A percentile compares a stretch with the other conserved stretches of the same genome.
phyloP scores from a whole-genome alignment of 2,329 filamentous ascomycete species.

The Colletotrichum sp. region DNA sequence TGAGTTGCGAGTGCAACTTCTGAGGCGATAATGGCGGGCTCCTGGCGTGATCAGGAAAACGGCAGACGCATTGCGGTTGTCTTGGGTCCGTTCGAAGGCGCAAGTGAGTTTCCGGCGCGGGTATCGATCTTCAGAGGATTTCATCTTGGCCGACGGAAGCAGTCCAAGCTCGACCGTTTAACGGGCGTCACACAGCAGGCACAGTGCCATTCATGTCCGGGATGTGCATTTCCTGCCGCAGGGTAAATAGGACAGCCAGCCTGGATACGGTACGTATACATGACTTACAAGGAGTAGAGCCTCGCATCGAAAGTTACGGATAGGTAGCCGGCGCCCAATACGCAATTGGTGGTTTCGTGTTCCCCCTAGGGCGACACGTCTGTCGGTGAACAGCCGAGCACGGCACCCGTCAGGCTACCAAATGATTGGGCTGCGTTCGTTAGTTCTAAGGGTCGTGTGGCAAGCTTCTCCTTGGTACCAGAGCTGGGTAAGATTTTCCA shows the following conservation, averaged over 20 bases:
- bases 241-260: neutral
- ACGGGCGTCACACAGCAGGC: neutral
- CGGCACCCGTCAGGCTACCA: neutral
- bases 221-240: neutral
- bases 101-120: neutral
- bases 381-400: neutral
- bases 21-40: neutral
- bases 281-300: too few species aligned
- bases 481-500: slow-evolving; percentile 14
- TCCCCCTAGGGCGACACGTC: neutral
- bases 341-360: neutral
- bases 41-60: neutral
- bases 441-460: neutral
- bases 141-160: neutral
- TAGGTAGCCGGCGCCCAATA: neutral
- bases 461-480: neutral
- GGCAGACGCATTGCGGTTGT: neutral
- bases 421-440: neutral
- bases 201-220: neutral
- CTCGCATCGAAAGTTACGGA: neutral
- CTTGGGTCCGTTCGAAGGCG: neutral
- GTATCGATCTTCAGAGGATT: neutral
- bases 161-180: neutral
- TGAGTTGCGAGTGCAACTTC: neutral
- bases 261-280: neutral